Conservation (phyloP, 2,329 filamentous ascomycete genomes). For the Fusarium papillatum region DNA sequence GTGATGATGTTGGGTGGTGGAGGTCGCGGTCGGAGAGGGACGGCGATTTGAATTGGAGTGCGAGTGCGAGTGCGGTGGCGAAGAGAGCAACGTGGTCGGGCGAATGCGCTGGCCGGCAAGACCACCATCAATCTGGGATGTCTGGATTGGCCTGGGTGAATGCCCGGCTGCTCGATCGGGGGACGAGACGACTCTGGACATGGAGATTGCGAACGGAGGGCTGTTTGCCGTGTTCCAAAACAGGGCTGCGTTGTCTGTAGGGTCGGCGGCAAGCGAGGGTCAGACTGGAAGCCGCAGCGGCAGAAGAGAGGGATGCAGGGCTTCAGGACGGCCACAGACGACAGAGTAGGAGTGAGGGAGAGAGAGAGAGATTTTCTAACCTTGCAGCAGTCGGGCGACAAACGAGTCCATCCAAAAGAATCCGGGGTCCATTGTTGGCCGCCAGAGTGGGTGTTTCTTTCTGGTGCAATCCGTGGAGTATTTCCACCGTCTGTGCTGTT, state of each 20-base stretch:
- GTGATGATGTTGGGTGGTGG: conserved; percentile 12
- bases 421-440: conserved; percentile 41
- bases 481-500: conserved; percentile 15
- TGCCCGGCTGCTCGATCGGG: conserved; percentile 24
- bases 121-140: conserved; percentile 26
- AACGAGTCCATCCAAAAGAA: conserved; percentile 40
- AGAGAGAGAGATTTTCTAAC: conserved; percentile 36
- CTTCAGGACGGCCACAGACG: not conserved
- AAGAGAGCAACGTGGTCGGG: conserved; percentile 31
- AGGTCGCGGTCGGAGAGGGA: conserved; percentile 27
- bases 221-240: conserved; percentile 33
- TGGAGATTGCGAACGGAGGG: conserved; percentile 39
- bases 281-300: conserved; percentile 31
- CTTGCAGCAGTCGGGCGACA: conserved; percentile 41
- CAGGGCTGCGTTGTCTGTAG: conserved; percentile 38
- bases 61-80: conserved; percentile 32
- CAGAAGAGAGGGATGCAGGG: conserved; percentile 6
- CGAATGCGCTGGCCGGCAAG: conserved; percentile 23
- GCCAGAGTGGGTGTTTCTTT: conserved; percentile 33
- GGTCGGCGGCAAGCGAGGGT: conserved; percentile 37
- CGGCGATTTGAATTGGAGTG: conserved; percentile 13
- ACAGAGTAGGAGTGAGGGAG: not conserved
- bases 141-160: conserved; percentile 31
- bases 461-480: conserved; percentile 31
- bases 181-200: conserved; percentile 39